Evolutionary conservation across 108 stramenopile genomes (phyloP).

Genomic region (Pseudonitzschia multistriata): DNA sequence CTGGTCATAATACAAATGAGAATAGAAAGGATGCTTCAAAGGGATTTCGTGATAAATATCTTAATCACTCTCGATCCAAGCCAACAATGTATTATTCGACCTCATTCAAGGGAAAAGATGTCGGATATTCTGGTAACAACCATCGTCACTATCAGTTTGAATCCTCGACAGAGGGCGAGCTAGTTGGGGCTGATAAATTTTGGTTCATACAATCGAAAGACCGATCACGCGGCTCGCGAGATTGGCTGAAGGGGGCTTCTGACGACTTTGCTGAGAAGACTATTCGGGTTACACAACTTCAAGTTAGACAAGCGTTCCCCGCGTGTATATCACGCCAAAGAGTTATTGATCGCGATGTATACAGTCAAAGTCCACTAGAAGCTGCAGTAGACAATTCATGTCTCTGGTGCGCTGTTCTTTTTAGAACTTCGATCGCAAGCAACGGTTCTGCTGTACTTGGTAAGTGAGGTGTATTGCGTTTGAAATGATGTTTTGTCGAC

Average conservation of each 20-base stretch:
- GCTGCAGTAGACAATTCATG: slow-evolving; percentile 78
- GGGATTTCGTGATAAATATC: not conserved
- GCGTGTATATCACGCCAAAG: slow-evolving; percentile 81
- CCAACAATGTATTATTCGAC: slow-evolving; percentile 23
- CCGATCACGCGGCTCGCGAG: slow-evolving; percentile 49
- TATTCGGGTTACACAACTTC: slow-evolving; percentile 76
- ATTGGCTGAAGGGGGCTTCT: slow-evolving; percentile 69
- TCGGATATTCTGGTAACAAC: slow-evolving; percentile 10
- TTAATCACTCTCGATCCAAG: slow-evolving; percentile 34
- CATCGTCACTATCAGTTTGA: slow-evolving; percentile 11
- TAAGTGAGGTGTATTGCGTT: slow-evolving; percentile 5
- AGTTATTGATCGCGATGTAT: slow-evolving; percentile 76
- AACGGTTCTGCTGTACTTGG: slow-evolving; percentile 74
- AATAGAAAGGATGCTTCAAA: not conserved
- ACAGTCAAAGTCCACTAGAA: slow-evolving; percentile 80
- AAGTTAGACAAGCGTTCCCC: slow-evolving; percentile 79
- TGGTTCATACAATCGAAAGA: slow-evolving; percentile 84
- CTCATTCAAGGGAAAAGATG: not conserved
- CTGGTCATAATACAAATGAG: not conserved
- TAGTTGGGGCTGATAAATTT: slow-evolving; percentile 77
- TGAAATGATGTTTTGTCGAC: not conserved
- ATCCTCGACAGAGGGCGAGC: slow-evolving; percentile 36
- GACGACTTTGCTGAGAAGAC: slow-evolving; percentile 75
- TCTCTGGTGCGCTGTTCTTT: slow-evolving; percentile 87
- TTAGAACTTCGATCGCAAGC: slow-evolving; percentile 80